Evolutionary conservation across 2,329 filamentous ascomycete genomes (phyloP).

Genomic region (Phyllosticta citribraziliensis): DNA sequence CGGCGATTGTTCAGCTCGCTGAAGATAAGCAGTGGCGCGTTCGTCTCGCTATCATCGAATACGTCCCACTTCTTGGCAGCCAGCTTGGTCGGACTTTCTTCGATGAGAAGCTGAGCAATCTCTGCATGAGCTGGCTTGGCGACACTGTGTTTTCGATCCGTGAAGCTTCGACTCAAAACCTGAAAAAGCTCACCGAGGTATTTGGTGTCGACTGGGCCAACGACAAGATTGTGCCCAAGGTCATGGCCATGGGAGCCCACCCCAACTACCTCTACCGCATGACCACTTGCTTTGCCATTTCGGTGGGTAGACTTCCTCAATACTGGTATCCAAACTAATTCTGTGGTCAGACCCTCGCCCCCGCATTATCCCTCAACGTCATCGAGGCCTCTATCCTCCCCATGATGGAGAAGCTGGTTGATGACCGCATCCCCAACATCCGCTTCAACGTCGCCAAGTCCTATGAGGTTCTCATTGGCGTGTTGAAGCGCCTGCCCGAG

Average conservation of each 20-base stretch:
- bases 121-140: slow-evolving; percentile 98
- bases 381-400: slow-evolving; percentile 89
- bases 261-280: slow-evolving; percentile 99
- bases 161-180: slow-evolving; percentile 91
- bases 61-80: slow-evolving; percentile 90
- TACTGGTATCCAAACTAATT: slow-evolving; percentile 11
- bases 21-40: slow-evolving; percentile 99
- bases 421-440: slow-evolving; percentile 96
- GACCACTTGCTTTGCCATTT: slow-evolving; percentile 99
- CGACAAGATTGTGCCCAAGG: slow-evolving; percentile 94
- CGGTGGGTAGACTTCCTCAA: slow-evolving; percentile 53
- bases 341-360: slow-evolving; percentile 69
- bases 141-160: slow-evolving; percentile 98
- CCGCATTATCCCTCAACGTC: slow-evolving; percentile 85
- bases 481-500: slow-evolving; percentile 83
- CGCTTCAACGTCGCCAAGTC: slow-evolving; percentile 99
- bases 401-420: slow-evolving; percentile 88
- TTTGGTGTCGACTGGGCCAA: slow-evolving; percentile 98
- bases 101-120: slow-evolving; percentile 86
- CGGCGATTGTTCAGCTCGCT: slow-evolving; percentile 91
- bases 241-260: slow-evolving; percentile 96
- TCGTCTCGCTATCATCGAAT: slow-evolving; percentile 95
- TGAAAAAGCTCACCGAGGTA: slow-evolving; percentile 97
- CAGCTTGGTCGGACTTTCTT: slow-evolving; percentile 97
- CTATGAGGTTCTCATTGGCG: slow-evolving; percentile 79